These are phyloP conservation scores for Penicillium steckii DNA, from an alignment of 495 filamentous ascomycete genomes.

Conservation along the genomic window DNA sequence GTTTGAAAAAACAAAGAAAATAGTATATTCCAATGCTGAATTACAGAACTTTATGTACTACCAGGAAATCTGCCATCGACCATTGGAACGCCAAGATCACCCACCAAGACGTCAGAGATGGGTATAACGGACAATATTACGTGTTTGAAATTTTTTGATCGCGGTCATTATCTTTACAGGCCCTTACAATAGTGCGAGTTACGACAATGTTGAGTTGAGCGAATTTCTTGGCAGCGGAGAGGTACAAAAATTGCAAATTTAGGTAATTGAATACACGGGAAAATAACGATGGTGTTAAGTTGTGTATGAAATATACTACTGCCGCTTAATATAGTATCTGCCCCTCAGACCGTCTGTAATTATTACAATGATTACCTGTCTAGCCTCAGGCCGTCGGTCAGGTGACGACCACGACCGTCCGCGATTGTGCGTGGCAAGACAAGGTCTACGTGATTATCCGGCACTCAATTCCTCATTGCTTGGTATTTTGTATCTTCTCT, in stretches of 20 bases:
- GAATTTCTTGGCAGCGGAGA: not conserved
- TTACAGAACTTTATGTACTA: not conserved
- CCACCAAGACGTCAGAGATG: not conserved
- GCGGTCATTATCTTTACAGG: not conserved
- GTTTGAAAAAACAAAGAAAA: not conserved
- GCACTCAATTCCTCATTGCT: too few relatives aligned
- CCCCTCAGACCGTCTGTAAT: not conserved
- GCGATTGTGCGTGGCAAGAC: not conserved
- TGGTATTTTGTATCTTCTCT: too few relatives aligned
- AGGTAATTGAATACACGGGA: not conserved
- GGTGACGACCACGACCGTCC: not conserved
- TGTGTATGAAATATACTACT: not conserved
- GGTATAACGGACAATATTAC: not conserved
- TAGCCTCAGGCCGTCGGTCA: not conserved
- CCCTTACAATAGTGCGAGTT: not conserved
- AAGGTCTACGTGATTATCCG: not conserved
- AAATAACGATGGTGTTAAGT: not conserved
- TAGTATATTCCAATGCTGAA: not conserved
- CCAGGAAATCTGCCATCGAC: not conserved
- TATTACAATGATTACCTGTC: not conserved
- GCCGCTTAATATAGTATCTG: not conserved
- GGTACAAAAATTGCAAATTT: not conserved
- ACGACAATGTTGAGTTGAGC: not conserved
- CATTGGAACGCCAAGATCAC: not conserved
- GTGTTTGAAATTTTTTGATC: not conserved